phyloP scores from a whole-genome alignment of 257 asterid species.

The Osmanthus fragrans region DNA sequence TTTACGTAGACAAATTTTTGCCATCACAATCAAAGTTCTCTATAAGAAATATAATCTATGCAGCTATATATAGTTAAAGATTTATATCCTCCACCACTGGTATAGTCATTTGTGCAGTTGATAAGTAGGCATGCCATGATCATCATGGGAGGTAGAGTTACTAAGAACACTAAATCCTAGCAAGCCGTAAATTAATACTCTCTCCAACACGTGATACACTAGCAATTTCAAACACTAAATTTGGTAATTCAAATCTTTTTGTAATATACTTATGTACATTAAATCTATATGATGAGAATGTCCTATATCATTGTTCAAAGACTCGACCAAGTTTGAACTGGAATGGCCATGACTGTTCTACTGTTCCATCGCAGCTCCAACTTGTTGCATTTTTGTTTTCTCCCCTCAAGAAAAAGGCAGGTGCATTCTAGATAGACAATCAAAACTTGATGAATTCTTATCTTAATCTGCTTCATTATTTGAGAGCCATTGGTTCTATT shows the following conservation, averaged over 20 bases:
- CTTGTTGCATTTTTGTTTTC: neutral
- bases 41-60: neutral
- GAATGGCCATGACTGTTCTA: neutral
- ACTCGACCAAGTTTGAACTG: neutral
- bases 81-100: neutral
- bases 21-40: neutral
- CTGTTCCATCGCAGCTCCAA: neutral
- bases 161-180: neutral
- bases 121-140: neutral
- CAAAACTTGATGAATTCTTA: no score
- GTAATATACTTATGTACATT: neutral
- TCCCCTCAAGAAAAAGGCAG: no score
- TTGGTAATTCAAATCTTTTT: neutral
- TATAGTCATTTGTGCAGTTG: neutral
- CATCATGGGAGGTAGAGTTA: neutral
- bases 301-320: neutral
- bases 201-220: neutral
- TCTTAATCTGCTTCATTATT: no score
- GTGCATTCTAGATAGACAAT: no score
- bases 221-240: neutral
- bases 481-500: no score
- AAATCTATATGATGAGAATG: neutral
- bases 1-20: neutral
- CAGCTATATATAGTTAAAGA: neutral
- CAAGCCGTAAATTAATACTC: neutral